Evolutionary conservation across 176 grass and related monocot genomes (phyloP).

Genomic region (Avena sativa): DNA sequence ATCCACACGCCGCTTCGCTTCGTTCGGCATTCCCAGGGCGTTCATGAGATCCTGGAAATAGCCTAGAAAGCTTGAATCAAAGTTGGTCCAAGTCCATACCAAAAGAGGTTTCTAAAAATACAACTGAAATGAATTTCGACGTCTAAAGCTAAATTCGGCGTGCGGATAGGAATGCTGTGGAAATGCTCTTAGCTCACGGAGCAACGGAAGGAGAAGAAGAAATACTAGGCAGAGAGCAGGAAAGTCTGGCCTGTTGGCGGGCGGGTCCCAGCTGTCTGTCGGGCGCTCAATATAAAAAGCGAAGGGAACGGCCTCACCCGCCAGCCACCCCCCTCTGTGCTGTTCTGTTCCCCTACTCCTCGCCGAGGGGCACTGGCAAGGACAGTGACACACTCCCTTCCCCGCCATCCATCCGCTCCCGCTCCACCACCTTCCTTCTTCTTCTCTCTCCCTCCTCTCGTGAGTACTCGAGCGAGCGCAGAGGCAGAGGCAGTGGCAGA

Average conservation of each 20-base stretch:
- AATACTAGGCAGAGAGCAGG: too few relatives aligned
- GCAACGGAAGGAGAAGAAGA: not conserved
- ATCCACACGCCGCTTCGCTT: too few relatives aligned
- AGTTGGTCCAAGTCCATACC: too few relatives aligned
- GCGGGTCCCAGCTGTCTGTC: not conserved
- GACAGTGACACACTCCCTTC: slow-evolving; percentile 31
- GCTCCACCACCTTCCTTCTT: not conserved
- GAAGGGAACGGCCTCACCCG: not conserved
- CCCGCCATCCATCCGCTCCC: not conserved
- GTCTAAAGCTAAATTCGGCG: too few relatives aligned
- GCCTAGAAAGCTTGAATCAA: too few relatives aligned
- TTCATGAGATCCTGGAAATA: too few relatives aligned
- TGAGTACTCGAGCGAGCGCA: not conserved
- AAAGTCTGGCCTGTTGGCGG: slow-evolving; percentile 10
- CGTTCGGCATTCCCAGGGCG: too few relatives aligned
- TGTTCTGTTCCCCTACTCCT: slow-evolving; percentile 16
- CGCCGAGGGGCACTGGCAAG: slow-evolving; percentile 40
- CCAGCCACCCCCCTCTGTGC: not conserved
- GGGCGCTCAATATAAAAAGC: not conserved
- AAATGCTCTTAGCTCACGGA: not conserved
- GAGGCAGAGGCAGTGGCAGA: not conserved
- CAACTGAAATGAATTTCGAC: too few relatives aligned
- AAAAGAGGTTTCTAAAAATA: too few relatives aligned
- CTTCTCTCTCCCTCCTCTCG: not conserved
- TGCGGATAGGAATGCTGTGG: too few relatives aligned